Evolutionary conservation across 805 yeast species (phyloP).

Genomic region (Cyberlindnera petersonii): DNA sequence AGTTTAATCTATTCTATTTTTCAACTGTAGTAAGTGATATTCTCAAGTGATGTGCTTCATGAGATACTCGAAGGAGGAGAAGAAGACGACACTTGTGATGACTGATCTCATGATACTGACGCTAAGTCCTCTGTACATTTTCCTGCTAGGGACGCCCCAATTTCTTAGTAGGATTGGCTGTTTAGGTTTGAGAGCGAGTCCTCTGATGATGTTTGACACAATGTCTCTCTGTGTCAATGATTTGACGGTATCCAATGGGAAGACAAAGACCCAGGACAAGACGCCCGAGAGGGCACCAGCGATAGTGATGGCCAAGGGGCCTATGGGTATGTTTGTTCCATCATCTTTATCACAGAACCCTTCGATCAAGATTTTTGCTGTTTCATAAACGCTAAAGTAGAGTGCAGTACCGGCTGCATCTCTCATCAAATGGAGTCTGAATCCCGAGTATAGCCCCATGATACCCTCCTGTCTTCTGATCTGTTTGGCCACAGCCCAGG

Average conservation of each 20-base stretch:
- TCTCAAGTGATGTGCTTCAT: conserved; percentile 51
- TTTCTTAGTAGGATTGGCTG: conserved; percentile 33
- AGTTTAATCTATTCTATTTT: too few species aligned
- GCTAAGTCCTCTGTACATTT: conserved; percentile 73
- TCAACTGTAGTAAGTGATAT: background rate
- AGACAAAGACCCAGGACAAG: conserved; percentile 68
- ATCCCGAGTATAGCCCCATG: conserved; percentile 69
- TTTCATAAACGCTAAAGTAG: conserved; percentile 73
- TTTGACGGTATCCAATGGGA: conserved; percentile 80
- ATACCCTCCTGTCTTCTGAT: conserved; percentile 59
- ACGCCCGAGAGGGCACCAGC: conserved; percentile 84
- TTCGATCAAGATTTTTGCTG: conserved; percentile 51
- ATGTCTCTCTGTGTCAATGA: conserved; percentile 71
- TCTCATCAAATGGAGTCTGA: conserved; percentile 58
- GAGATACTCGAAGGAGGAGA: conserved; percentile 63
- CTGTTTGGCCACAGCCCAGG: conserved; percentile 46
- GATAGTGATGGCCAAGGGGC: conserved; percentile 47
- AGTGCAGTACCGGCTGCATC: conserved; percentile 70
- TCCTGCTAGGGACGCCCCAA: conserved; percentile 38
- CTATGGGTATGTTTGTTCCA: conserved; percentile 29
- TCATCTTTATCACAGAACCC: conserved; percentile 24
- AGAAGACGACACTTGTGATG: conserved; percentile 70
- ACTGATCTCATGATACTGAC: conserved; percentile 71
- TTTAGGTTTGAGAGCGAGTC: conserved; percentile 40
- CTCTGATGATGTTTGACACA: conserved; percentile 60